Percentiles rank a stretch among this genome's conserved stretches.
These are phyloP conservation scores for Selenicereus undatus DNA, from an alignment of 148 eudicot species.

Conservation along the genomic window DNA sequence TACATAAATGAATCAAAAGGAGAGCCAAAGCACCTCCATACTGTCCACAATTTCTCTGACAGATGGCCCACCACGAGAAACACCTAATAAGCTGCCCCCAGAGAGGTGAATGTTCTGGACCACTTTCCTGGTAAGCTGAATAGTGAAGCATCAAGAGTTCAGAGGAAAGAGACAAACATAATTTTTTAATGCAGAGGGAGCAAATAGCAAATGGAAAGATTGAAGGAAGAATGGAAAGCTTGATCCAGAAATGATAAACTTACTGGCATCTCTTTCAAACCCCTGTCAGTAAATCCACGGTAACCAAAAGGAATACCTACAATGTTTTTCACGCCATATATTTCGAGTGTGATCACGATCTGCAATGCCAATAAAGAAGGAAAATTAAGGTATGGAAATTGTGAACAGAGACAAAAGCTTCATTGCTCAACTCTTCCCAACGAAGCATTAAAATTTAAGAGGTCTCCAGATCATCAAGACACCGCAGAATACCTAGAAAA, in stretches of 20 bases:
- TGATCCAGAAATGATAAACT: constrained; percentile 25
- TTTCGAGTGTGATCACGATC: constrained; percentile 98
- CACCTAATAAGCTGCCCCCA: constrained; percentile 97
- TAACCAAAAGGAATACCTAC: constrained; percentile 95
- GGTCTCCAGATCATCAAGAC: not conserved
- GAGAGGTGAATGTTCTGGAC: constrained; percentile 96
- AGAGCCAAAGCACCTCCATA: constrained; percentile 58
- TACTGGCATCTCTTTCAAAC: constrained; percentile 70
- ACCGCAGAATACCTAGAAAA: not conserved
- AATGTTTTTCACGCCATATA: constrained; percentile 93
- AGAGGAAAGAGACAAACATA: not conserved
- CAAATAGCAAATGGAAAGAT: constrained; percentile 3
- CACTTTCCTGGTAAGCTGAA: constrained; percentile 83
- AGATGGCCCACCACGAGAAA: constrained; percentile 92
- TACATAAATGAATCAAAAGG: not conserved
- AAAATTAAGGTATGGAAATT: not conserved
- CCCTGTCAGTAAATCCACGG: constrained; percentile 84
- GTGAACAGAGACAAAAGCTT: not conserved
- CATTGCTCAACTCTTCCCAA: not conserved
- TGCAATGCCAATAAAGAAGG: constrained; percentile 32
- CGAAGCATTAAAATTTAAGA: not conserved
- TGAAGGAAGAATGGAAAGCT: not conserved
- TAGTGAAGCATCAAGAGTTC: constrained; percentile 12
- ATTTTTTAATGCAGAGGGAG: not conserved
- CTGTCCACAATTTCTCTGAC: constrained; percentile 81